Evolutionary conservation across 2,329 filamentous ascomycete species (phyloP).

Genomic region (Mariannaea elegans): DNA sequence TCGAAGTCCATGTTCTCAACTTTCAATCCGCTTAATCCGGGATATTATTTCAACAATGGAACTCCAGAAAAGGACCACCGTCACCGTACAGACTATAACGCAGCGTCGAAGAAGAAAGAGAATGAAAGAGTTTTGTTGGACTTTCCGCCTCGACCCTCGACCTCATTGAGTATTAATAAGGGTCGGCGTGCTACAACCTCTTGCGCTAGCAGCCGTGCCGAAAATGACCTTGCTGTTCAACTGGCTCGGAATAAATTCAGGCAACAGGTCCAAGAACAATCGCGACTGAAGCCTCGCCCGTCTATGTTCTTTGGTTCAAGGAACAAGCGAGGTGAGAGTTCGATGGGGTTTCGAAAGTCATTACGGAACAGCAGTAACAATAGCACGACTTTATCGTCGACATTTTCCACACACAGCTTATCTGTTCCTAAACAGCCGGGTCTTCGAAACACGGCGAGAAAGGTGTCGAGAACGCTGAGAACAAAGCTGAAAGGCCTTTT

Average conservation of each 20-base stretch:
- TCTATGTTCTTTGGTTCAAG: conserved; percentile 56
- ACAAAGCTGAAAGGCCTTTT: conserved; percentile 63
- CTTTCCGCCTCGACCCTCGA: conserved; percentile 50
- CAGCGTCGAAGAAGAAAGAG: conserved; percentile 35
- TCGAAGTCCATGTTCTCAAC: conserved; percentile 63
- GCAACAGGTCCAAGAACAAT: conserved; percentile 46
- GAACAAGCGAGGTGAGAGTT: conserved; percentile 44
- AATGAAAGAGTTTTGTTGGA: conserved; percentile 34
- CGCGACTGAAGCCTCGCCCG: conserved; percentile 50
- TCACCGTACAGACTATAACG: conserved; percentile 19
- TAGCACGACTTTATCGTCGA: conserved; percentile 46
- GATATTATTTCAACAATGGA: conserved; percentile 23
- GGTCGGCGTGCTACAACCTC: conserved; percentile 40
- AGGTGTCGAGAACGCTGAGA: conserved; percentile 69
- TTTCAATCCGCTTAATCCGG: conserved; percentile 30
- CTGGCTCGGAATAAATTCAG: conserved; percentile 49
- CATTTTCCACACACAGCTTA: conserved; percentile 38
- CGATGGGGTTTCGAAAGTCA: conserved; percentile 56
- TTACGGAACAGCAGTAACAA: conserved; percentile 57
- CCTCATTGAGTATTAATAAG: conserved; percentile 64
- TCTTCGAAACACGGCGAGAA: conserved; percentile 64
- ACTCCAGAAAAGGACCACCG: conserved; percentile 16
- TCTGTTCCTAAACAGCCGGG: conserved; percentile 40
- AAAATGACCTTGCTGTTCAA: conserved; percentile 48
- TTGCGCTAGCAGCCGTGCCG: conserved; percentile 26